Evolutionary conservation across 2,329 filamentous ascomycete species (phyloP), one percentile per base, ranked within the genome.

Genomic region (Aspergillus tamarii): DNA sequence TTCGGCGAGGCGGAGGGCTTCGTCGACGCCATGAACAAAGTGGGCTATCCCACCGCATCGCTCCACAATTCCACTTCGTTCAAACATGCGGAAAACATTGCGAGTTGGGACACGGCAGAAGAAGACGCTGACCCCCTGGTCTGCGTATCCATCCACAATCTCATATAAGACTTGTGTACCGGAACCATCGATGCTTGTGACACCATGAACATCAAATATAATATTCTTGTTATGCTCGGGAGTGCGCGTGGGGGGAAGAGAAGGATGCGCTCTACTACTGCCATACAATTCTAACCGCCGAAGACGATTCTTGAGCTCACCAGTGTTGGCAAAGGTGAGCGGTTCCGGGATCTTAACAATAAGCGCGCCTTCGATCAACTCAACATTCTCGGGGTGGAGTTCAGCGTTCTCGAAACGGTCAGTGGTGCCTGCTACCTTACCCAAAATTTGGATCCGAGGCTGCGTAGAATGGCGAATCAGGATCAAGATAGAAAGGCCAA

Each of bases 271-370:
- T 59, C 86, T 84, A 53, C 84, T 89, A 0, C 93, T 94, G n/a
- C 95, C 95, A 73, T 98, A 97, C 26, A 93, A 85, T 78, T 98
- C 95, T 1, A 99, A 84, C 8, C 95, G 84, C 7, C 91, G 85
- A 12, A 99, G 84, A 4, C 95, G 87, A 59, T 89, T 90, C 78
- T 96, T 96, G 52, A 99, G 83, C 70, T 95, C 92, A 54, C 94
- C 95, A 0, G 95, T 98, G 76, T 99, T 99, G 73, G 94, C 94
- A 76, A 99, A 99, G 0, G 94, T 98, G 57, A 99, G 83, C 0
- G 95, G 95, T 75, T 99, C 95, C 0, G 95, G 94, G 61, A 99
- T 98, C 83, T 98, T 98, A 72, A 98, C 93, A 64, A 99, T 97
- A 11, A 99, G 83, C 65, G 92, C 96, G 19, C 94, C 92, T 68